These are phyloP conservation scores for Panicum hallii DNA, from an alignment of 202 grass and related monocot genomes.

Conservation along the genomic window DNA sequence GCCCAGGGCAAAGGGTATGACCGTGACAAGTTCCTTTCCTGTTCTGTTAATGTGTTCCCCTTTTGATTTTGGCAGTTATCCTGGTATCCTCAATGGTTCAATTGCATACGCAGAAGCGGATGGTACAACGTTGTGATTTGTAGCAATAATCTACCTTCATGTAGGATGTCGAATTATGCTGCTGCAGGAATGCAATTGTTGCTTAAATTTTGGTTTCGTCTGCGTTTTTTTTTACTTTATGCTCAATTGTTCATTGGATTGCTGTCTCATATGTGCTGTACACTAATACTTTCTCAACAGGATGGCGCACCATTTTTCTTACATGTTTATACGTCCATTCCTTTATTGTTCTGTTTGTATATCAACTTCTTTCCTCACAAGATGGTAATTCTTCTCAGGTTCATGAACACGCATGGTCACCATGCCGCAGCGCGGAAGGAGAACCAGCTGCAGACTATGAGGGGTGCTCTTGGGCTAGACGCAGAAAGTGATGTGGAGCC, in stretches of 20 bases:
- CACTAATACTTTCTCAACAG: not conserved
- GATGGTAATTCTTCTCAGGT: constrained; percentile 49
- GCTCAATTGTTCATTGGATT: not conserved
- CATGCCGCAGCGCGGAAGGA: constrained; percentile 70
- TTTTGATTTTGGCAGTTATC: not conserved
- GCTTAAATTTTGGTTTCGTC: not conserved
- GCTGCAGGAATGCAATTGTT: not conserved
- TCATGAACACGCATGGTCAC: constrained; percentile 63
- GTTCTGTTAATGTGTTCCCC: not conserved
- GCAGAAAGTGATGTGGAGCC: constrained; percentile 64
- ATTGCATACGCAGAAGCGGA: not conserved
- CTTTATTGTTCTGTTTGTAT: not conserved
- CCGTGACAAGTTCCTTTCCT: not conserved
- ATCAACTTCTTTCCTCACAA: constrained; percentile 20
- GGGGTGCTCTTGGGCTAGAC: constrained; percentile 69
- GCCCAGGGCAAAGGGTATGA: constrained; percentile 53
- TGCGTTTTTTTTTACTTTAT: not conserved
- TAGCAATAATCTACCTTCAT: not conserved
- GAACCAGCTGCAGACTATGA: constrained; percentile 74
- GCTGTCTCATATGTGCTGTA: not conserved
- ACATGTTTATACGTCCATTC: not conserved
- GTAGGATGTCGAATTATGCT: not conserved
- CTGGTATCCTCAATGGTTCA: not conserved
- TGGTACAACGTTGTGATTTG: not conserved
- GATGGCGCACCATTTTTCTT: not conserved